Base-by-base conservation (phyloP, 495 filamentous ascomycete genomes). In the Talaromyces ruber region DNA sequence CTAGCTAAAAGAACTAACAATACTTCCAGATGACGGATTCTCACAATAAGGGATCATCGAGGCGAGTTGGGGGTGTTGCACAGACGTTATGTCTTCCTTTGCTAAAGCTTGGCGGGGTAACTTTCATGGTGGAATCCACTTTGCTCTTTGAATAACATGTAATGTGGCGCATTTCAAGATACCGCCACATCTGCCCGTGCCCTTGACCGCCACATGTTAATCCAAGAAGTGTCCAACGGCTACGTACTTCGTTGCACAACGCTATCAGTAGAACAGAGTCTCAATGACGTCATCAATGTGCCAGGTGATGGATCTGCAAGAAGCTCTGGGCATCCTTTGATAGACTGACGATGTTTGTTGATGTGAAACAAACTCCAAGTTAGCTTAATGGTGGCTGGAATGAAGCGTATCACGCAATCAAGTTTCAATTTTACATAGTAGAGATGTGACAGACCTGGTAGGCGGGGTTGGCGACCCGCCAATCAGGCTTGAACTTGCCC, bases 401-500 rank as follows among this genome's bases (percentile, higher is more conserved):
- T 47, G 43, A 47, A 47, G 43, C 18, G 43, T 47, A 21, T 47
- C 43, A 9, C 43, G 21, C 43, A 47, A 47, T 47, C 43, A 47
- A 47, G 43, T 47, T 47, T 47, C 43, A 32, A 32, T 32, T 32
- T n/a, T n/a, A n/a, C n/a, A n/a, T n/a, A n/a, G n/a, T n/a, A n/a
- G n/a, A n/a, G n/a, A n/a, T 45, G n/a, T 8, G 39, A 45, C 39
- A 18, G 39, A 47, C 43, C 3, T 47, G 43, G 43, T 47, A 47
- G 43, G 43, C 43, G 43, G 43, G 43, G 43, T 47, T n/a, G 43
- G 43, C 43, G 43, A 47, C 43, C 43, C 43, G 43, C 43, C n/a
- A 47, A 47, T 47, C 43, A 47, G 43, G 16, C 62, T 47, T 32
- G 57, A 45, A 62, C 45, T 43, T 37, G 45, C 25, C 14, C 59